Conservation (phyloP, 1,139 yeast species). For the Suhomyces terraborum region DNA sequence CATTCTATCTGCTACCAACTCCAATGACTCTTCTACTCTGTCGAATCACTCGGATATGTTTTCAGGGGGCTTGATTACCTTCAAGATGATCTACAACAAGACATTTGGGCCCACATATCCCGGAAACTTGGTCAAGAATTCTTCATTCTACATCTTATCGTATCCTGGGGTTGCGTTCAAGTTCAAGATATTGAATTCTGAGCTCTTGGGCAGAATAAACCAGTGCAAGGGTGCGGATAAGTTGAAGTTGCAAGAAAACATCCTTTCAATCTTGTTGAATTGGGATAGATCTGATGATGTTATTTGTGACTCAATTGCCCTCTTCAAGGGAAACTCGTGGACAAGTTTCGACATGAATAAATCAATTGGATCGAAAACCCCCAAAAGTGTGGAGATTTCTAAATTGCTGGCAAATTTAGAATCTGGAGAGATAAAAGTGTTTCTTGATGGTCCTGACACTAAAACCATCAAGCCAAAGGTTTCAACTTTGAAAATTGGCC, state of each 20-base stretch:
- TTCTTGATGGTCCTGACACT: background rate
- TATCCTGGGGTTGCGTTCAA: constrained; percentile 59
- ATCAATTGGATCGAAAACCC: background rate
- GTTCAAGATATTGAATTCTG: constrained; percentile 29
- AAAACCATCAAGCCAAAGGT: background rate
- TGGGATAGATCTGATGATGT: constrained; percentile 36
- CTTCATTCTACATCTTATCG: constrained; percentile 41
- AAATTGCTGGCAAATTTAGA: constrained; percentile 8
- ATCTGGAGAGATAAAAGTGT: constrained; percentile 1
- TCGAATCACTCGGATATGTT: constrained; percentile 6
- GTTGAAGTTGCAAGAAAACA: constrained; percentile 17
- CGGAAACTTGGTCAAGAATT: constrained; percentile 34
- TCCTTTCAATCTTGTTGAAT: constrained; percentile 36
- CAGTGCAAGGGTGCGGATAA: constrained; percentile 8
- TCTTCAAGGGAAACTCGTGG: constrained; percentile 39
- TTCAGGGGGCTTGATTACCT: constrained; percentile 21
- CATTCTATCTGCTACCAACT: constrained; percentile 5
- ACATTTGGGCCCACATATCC: constrained; percentile 67
- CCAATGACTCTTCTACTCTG: constrained; percentile 8
- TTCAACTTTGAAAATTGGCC: constrained; percentile 30
- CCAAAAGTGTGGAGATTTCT: constrained; percentile 5
- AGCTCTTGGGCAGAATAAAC: constrained; percentile 16
- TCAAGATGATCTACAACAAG: constrained; percentile 54
- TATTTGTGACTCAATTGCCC: constrained; percentile 37
- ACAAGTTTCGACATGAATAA: constrained; percentile 21